Conservation (phyloP, 257 asterid species). For the Asclepias syriaca region DNA sequence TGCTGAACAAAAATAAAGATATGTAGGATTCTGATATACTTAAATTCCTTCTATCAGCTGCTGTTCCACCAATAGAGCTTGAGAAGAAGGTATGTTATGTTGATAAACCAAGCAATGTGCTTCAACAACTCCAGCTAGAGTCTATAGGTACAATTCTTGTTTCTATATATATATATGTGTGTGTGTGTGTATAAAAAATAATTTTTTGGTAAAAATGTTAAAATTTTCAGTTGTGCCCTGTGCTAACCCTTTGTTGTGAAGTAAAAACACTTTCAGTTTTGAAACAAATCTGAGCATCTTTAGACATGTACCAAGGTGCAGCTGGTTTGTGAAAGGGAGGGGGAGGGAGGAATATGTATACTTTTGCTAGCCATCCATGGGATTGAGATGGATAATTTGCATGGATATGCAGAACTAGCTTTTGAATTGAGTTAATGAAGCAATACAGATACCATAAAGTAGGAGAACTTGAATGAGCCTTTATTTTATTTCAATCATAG, state of each 20-base stretch:
- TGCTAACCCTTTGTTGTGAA: background rate
- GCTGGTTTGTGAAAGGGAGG: background rate
- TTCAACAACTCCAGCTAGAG: conserved; percentile 56
- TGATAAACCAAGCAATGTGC: conserved; percentile 47
- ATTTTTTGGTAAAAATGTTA: background rate
- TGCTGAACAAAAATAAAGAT: background rate
- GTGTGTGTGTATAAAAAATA: background rate
- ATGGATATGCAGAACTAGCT: background rate
- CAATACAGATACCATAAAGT: background rate
- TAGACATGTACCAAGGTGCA: background rate
- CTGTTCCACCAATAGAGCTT: conserved; percentile 28
- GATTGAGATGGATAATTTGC: background rate
- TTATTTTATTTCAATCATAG: background rate
- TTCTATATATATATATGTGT: background rate
- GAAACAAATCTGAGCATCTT: background rate
- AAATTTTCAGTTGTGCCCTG: background rate
- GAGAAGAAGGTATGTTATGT: conserved; percentile 44
- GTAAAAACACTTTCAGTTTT: background rate
- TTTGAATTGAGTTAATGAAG: background rate
- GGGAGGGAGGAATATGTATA: background rate
- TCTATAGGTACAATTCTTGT: conserved; percentile 41
- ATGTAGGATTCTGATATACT: conserved; percentile 4
- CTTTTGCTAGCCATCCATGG: background rate
- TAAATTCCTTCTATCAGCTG: conserved; percentile 29
- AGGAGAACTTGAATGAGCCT: background rate